Evolutionary conservation across 331 rosid genomes (phyloP), one percentile per base, ranked within the genome.

Genomic region (Phaseolus coccineus): DNA sequence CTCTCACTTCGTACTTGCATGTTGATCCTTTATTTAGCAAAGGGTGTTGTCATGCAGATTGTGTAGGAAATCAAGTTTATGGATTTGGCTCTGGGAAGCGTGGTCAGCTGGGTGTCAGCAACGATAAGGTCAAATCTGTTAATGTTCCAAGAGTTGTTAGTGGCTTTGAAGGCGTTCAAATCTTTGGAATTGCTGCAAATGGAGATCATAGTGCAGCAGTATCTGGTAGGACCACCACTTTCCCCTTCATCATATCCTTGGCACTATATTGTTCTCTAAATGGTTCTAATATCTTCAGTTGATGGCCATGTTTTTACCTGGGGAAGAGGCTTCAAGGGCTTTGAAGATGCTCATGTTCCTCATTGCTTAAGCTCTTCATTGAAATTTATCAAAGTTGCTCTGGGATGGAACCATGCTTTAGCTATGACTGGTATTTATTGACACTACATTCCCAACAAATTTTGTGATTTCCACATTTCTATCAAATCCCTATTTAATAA

Each of bases 51-150:
- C 69, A 30, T 77, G 82, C 88, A 88, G 97, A 86, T 80, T 78
- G 48, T 78, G 73, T 77, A 35, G 76, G 67, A 35, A 82, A 67
- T 79, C 90, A 79, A 65, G 88, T 91, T 79, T 90, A 90, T 84
- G 98, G 93, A 57, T 96, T 91, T 82, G 99, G 99, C 35, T 93
- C 89, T 2, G 94, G 98, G 64, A 96, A 96, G 81, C 96, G 93
- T 30, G 98, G 96, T 82, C 99, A 96, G 79, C 64, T 96, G 70
- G 98, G 99, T 56, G 81, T 90, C 73, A 85, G 91, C 50, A 78
- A 77, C 79, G 88, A 56, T 15, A 89, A 76, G 86, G 70, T 87
- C 53, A 92, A 88, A 73, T 89, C 81, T 46, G 39, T 87, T 71
- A 82, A 77, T 84, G 76, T 88, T 77, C 99, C 92, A 57, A 50